phyloP scores from a whole-genome alignment of 2,329 filamentous ascomycete genomes.

The Parastagonospora avenae region DNA sequence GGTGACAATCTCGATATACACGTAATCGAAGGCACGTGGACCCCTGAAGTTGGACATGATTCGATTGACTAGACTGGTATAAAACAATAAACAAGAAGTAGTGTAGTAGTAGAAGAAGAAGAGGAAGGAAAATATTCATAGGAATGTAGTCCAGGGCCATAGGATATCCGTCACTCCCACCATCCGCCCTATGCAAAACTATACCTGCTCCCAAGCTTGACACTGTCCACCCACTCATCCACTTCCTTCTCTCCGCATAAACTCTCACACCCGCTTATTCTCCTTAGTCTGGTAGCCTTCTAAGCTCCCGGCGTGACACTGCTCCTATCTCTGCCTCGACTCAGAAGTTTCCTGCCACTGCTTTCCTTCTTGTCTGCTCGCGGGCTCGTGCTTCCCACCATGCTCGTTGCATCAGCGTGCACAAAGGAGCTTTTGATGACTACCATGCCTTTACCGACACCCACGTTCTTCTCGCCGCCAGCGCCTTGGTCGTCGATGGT shows the following conservation, averaged over 20 bases:
- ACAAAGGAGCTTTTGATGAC: slow-evolving; percentile 75
- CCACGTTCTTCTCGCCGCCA: slow-evolving; percentile 72
- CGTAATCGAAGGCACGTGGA: background rate
- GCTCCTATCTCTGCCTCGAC: slow-evolving; percentile 40
- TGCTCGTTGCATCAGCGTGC: slow-evolving; percentile 48
- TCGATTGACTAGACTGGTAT: slow-evolving; percentile 1
- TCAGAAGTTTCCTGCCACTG: slow-evolving; percentile 50
- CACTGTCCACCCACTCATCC: background rate
- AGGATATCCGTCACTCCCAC: background rate
- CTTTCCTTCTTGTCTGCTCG: slow-evolving; percentile 2
- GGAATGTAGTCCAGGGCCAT: background rate
- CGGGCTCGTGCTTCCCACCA: slow-evolving; percentile 40
- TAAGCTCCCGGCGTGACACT: slow-evolving; percentile 29
- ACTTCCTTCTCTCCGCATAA: background rate
- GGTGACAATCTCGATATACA: background rate
- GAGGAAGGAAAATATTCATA: background rate
- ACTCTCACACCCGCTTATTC: background rate
- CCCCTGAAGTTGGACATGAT: background rate
- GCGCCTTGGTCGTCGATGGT: slow-evolving; percentile 83
- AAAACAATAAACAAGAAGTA: background rate
- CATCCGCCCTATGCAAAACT: background rate
- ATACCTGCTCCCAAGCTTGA: background rate
- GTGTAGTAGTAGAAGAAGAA: background rate
- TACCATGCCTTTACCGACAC: slow-evolving; percentile 74
- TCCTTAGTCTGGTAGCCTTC: slow-evolving; percentile 1